A percentile compares a stretch with the other conserved stretches of the same genome.
phyloP scores from a whole-genome alignment of 1,139 yeast species.

The Saccharomyces uvarum region DNA sequence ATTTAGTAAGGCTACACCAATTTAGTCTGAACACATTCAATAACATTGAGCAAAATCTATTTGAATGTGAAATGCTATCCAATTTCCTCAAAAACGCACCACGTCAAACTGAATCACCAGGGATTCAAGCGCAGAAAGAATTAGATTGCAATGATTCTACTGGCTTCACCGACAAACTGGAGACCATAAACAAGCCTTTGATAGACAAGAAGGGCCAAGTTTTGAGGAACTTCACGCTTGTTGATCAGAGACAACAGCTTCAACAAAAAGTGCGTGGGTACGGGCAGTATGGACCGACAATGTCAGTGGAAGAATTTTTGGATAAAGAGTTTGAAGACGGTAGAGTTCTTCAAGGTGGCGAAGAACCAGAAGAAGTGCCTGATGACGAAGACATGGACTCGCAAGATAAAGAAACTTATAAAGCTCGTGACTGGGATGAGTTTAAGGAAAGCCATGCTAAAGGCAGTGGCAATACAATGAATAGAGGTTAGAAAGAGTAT shows the following conservation, averaged over 20 bases:
- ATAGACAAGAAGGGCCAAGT: conserved; percentile 67
- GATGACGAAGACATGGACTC: conserved; percentile 46
- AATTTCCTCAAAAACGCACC: conserved; percentile 24
- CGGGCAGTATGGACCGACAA: conserved; percentile 88
- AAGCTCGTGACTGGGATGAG: conserved; percentile 84
- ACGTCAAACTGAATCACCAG: conserved; percentile 12
- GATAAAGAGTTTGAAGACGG: conserved; percentile 83
- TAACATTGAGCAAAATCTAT: conserved; percentile 29
- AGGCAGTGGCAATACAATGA: conserved; percentile 86
- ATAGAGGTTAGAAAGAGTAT: conserved; percentile 49
- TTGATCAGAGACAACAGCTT: conserved; percentile 51
- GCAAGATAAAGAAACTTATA: conserved; percentile 49
- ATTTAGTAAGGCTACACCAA: conserved; percentile 47
- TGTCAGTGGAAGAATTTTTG: conserved; percentile 87
- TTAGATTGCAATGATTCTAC: conserved; percentile 24
- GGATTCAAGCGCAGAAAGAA: conserved; percentile 10
- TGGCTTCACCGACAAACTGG: conserved; percentile 51
- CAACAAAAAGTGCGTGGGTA: conserved; percentile 72
- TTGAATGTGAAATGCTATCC: conserved; percentile 23
- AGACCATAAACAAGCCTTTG: conserved; percentile 37
- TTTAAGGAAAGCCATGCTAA: conserved; percentile 80
- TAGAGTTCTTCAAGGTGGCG: conserved; percentile 58
- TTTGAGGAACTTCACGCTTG: conserved; percentile 75
- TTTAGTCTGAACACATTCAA: conserved; percentile 48
- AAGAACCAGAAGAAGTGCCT: conserved; percentile 37